These are phyloP conservation scores for Termitomyces sp. DNA, from an alignment of 768 basidiomycete genomes.

Conservation along the genomic window DNA sequence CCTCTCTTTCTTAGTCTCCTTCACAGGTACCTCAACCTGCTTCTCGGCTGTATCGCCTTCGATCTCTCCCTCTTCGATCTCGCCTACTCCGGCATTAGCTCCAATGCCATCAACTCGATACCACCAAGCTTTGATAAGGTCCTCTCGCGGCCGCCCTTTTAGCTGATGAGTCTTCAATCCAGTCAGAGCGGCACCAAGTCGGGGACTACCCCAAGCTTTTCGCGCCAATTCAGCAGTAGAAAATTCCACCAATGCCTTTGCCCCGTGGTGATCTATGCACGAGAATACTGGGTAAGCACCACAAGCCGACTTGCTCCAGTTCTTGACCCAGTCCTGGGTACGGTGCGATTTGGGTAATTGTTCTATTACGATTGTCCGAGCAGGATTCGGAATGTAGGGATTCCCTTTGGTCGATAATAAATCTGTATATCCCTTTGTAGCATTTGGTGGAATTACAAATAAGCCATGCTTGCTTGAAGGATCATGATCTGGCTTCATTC, in stretches of 20 bases:
- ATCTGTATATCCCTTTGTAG: background rate
- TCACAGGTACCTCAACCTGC: slow-evolving; percentile 14
- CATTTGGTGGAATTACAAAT: slow-evolving; percentile 25
- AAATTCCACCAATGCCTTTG: slow-evolving; percentile 50
- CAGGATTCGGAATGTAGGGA: slow-evolving; percentile 37
- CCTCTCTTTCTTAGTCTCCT: slow-evolving; percentile 26
- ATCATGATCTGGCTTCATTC: slow-evolving; percentile 41
- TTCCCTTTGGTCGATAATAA: slow-evolving; percentile 11
- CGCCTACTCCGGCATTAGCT: slow-evolving; percentile 33
- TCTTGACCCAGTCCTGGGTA: slow-evolving; percentile 31
- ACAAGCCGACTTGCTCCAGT: slow-evolving; percentile 37
- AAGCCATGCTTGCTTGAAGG: slow-evolving; percentile 40
- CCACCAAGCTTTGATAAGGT: slow-evolving; percentile 44
- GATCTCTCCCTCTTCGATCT: slow-evolving; percentile 47
- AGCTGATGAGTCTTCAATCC: slow-evolving; percentile 29
- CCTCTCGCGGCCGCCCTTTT: slow-evolving; percentile 38
- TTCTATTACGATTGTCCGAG: slow-evolving; percentile 51
- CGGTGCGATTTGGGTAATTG: slow-evolving; percentile 46
- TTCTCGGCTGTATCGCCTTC: slow-evolving; percentile 30
- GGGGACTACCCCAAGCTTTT: slow-evolving; percentile 44
- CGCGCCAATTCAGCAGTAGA: slow-evolving; percentile 34
- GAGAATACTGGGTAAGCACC: slow-evolving; percentile 31
- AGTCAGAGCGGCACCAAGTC: slow-evolving; percentile 25
- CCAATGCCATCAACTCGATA: slow-evolving; percentile 37
- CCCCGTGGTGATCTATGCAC: slow-evolving; percentile 33